Base-by-base conservation (phyloP, 768 basidiomycete species). In the Lenzites betulinus region DNA sequence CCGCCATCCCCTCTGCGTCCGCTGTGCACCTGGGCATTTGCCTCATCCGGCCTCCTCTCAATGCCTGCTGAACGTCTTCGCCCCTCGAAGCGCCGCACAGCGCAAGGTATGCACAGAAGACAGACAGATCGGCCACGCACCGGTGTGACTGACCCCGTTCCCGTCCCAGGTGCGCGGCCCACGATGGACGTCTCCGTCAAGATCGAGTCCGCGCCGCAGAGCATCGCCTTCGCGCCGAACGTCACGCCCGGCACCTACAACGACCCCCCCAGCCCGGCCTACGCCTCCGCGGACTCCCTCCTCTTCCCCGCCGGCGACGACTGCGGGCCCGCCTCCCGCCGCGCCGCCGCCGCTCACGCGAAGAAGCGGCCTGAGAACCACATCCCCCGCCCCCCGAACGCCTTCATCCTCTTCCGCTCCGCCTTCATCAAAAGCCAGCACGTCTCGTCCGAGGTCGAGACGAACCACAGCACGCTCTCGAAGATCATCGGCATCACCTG, bases 401-500 rank as follows among this genome's bases (percentile, higher is more conserved):
- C 90, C 25, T 93, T 93, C 76, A 93, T 92, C 69, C 82, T 93
- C 67, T 93, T 92, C 79, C 87, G 90, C 62, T 89, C 89, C 0
- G 86, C 87, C 0, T 92, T 92, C 74, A 89, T 92, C 72, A 89
- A 89, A 75, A 81, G 78, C 66, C 86, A 89, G 66, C 88, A 88
- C 66, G 89, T 92, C 64, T 85, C 89, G 9, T 83, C 87, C 8
- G 84, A 82, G 52, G 86, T 92, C 60, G 90, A 92, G 77, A 89
- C 88, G 30, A 91, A 89, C 71, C 90, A 91, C 75, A 88, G 86
- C 66, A 91, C 90, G 3, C 77, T 92, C 18, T 91, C 89, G 15
- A 92, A 90, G 82, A 92, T 91, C 69, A 89, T 92, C 60, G 90
- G 90, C 23, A 77, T 90, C 61, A 90, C 89, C 33, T 93, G 90